Evolutionary conservation across 2,329 filamentous ascomycete genomes (phyloP).

Genomic region (Sarocladium strictum): DNA sequence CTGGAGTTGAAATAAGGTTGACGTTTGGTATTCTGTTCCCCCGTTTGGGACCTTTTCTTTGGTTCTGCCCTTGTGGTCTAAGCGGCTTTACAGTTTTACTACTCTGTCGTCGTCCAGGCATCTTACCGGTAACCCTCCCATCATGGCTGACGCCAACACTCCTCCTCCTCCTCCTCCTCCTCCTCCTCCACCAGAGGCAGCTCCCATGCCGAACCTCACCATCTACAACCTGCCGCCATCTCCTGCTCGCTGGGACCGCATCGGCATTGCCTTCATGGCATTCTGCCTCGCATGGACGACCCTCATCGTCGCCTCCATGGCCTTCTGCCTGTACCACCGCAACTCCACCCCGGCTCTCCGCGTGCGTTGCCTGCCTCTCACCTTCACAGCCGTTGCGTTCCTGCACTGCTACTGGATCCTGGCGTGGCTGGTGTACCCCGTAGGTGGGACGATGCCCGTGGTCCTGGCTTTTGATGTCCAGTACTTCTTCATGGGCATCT

Average conservation of each 20-base stretch:
- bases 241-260: constrained; percentile 20
- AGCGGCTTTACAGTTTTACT: too few relatives aligned
- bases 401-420: constrained; percentile 33
- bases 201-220: constrained; percentile 14
- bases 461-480: constrained; percentile 40
- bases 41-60: too few relatives aligned
- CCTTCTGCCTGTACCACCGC: constrained; percentile 27
- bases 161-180: too few relatives aligned
- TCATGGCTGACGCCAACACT: neutral
- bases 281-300: constrained; percentile 22
- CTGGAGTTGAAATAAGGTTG: neutral
- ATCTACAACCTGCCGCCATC: constrained; percentile 23
- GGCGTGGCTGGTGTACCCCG: constrained; percentile 35
- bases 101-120: too few relatives aligned
- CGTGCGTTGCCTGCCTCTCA: constrained; percentile 30
- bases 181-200: neutral
- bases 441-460: constrained; percentile 33
- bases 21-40: too few relatives aligned
- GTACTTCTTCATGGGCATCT: constrained; percentile 55
- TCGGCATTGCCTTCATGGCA: constrained; percentile 24
- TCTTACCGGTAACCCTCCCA: too few relatives aligned
- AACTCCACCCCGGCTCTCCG: constrained; percentile 27
- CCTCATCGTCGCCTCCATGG: constrained; percentile 27
- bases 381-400: constrained; percentile 28
- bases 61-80: too few relatives aligned